Evolutionary conservation across 331 rosid species (phyloP), one percentile per base, ranked within the genome.

Genomic region (Prunus yedoensis): DNA sequence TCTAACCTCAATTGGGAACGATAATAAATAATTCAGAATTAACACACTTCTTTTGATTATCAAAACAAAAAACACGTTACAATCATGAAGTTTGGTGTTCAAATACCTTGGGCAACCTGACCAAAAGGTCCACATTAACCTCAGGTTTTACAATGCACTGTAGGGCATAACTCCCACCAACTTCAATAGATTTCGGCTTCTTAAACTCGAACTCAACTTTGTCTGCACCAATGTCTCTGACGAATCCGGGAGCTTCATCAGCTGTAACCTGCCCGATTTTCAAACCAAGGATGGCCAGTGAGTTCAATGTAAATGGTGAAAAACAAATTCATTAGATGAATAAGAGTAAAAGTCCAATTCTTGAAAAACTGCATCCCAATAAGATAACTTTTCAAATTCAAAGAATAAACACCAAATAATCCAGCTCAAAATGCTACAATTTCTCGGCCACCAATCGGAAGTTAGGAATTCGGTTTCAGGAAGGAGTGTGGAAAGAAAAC

Each of bases 21-120:
- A 77, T 25, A 16, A 27, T 14, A 61, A 32, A 51, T 2, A 16
- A 21, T 8, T 47, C 18, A 9, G 3, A 46, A 51, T 10, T 30
- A 32, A 47, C 25, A 47, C 32, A 46, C 32, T 71, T 18, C 53
- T 35, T 20, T 38, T 56, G 13, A n/a, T 20, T 21, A 1, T 41
- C 30, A 25, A 71, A 5, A 28, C 10, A 52, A 53, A 30, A 2
- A 71, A 51, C 23, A 54, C 7, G 20, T 10, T 56, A 66, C 73
- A 25, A 25, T 2, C 21, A 46, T 23, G 25, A 68, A 20, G 18
- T 60, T 13, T 3, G 53, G 5, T 7, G 4, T 59, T 20, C 23
- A 25, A 65, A 41, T 82, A 92, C 99, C 97, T 88, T 92, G 2
- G 97, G 97, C 79, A 95, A 83, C 80, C 85, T 79, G n/a, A 95